Evolutionary conservation across 768 basidiomycete genomes (phyloP).

Genomic region (Hydnomerulius pinastri): DNA sequence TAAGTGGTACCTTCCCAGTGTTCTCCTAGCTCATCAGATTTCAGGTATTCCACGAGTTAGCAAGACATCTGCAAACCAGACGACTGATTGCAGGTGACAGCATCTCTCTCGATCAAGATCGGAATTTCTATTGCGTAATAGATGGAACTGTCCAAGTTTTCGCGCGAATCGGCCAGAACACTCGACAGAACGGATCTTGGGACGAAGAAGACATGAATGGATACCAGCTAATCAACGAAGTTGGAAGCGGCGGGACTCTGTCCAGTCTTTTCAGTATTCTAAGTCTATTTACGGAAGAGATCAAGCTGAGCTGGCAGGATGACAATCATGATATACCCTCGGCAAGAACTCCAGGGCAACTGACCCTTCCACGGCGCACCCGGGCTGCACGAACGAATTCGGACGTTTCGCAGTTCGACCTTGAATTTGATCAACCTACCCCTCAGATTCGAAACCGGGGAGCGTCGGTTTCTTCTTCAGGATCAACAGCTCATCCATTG

Average conservation of each 20-base stretch:
- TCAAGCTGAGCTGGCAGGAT: conserved; percentile 91
- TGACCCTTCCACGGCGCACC: conserved; percentile 25
- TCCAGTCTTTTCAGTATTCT: conserved; percentile 97
- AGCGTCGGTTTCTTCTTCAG: conserved; percentile 63
- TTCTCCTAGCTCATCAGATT: not conserved
- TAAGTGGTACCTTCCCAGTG: conserved; percentile 36
- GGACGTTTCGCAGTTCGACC: conserved; percentile 63
- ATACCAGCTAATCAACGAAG: conserved; percentile 95
- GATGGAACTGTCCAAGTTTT: conserved; percentile 97
- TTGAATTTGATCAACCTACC: conserved; percentile 33
- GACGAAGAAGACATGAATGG: conserved; percentile 91
- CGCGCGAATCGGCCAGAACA: conserved; percentile 63
- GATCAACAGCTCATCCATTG: conserved; percentile 64
- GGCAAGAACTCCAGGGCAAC: conserved; percentile 22
- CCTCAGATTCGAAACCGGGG: conserved; percentile 42
- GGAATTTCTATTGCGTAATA: conserved; percentile 96
- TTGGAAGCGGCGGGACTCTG: conserved; percentile 91
- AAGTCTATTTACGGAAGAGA: conserved; percentile 93
- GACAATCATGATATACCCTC: conserved; percentile 36
- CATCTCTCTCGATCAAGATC: conserved; percentile 86
- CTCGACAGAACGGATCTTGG: conserved; percentile 59
- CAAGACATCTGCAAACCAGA: conserved; percentile 92
- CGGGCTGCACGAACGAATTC: conserved; percentile 50
- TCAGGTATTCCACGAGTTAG: conserved; percentile 95
- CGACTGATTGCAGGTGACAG: conserved; percentile 96